A percentile compares a stretch with the other conserved stretches of the same genome.
phyloP scores from a whole-genome alignment of 129 eudicot genomes.

The Mikania micrantha region DNA sequence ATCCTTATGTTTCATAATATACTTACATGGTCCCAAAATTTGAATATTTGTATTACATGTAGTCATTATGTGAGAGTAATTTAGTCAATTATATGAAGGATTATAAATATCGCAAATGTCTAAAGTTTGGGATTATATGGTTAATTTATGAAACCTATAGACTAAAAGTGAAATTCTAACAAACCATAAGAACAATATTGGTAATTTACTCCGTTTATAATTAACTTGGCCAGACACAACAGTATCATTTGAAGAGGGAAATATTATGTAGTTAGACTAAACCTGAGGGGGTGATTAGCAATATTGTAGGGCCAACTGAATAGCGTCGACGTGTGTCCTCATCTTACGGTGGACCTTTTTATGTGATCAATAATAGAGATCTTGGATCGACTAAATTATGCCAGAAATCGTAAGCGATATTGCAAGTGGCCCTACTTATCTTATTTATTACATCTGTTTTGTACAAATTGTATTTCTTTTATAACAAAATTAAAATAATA shows the following conservation, averaged over 20 bases:
- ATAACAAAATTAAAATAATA: neutral
- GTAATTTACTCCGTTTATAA: no score
- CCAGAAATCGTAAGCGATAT: conserved; percentile 13
- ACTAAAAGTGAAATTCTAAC: no score
- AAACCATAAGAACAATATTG: no score
- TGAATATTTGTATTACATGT: no score
- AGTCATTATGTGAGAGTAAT: no score
- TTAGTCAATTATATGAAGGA: no score
- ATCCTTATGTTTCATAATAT: no score
- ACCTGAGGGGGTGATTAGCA: neutral
- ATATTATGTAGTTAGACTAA: neutral
- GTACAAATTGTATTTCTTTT: neutral
- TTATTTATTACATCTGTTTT: conserved; percentile 7
- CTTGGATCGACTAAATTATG: conserved; percentile 24
- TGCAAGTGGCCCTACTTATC: conserved; percentile 20
- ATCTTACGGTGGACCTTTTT: conserved; percentile 23
- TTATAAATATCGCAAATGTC: no score
- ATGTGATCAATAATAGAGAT: conserved; percentile 27
- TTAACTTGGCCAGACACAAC: neutral
- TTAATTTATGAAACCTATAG: no score
- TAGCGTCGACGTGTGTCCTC: conserved; percentile 14
- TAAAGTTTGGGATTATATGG: no score
- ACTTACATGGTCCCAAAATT: no score
- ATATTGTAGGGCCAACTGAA: neutral
- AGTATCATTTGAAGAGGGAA: neutral